Base-by-base conservation (phyloP, 345 rosid genomes). In the Brassica cretica region DNA sequence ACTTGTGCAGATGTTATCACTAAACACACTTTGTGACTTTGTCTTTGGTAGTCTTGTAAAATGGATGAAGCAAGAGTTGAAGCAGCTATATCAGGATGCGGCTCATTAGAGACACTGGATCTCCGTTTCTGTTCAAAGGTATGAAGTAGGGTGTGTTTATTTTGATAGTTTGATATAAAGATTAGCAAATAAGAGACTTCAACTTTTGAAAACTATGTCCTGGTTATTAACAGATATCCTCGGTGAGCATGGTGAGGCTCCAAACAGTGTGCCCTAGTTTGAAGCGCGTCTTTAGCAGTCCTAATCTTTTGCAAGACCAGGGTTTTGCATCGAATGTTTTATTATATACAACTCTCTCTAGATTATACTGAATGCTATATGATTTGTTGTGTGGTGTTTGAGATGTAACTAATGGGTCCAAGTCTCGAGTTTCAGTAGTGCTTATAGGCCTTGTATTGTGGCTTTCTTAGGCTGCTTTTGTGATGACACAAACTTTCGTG, bases 91-190 rank as follows among this genome's bases (percentile, higher is more conserved):
- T 87, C 91, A 5, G 88, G 82, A 58, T 95, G 99, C 82, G 72
- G 76, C 70, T 86, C 86, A 84, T 87, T 93, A 82, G 99, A 95
- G 89, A 93, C 98, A 68, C 82, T 95, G 49, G 98, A 95, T 86
- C 91, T 95, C 53, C 98, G 99, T 70, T 86, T 80, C 84, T 94
- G 99, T 80, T 91, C 88, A 1, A 93, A 90, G 97, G 99, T 88
- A 70, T 14, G 83, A 84, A 33, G 63, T 15, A 10, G 11, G 8
- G 59, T 29, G 21, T 70, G 72, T 66, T 65, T 74, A 39, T 55
- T 64, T 69, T 4, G 56, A 37, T 74, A 39, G 55, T 64, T 74
- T 6, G 66, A 56, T 66, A 6, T 41, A 73, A 16, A 44, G 14
- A 9, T 75, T 27, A 5, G 59, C 33, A 8, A 10, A 32, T 49